phyloP scores from a whole-genome alignment of 192 early-diverging fungal genomes.

The Neocallimastix lanati region DNA sequence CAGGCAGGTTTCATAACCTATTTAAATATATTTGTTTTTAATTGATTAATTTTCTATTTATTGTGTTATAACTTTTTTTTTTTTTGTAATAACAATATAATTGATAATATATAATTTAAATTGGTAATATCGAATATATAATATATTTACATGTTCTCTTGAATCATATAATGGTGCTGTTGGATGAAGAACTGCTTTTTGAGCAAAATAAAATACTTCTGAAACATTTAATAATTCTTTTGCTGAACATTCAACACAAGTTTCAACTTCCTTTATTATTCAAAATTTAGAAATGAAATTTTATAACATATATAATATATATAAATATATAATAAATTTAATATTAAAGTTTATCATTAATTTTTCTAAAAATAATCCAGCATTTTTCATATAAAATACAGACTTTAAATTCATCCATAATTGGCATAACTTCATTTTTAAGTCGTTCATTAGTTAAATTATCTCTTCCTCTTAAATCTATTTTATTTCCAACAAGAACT shows the following conservation, averaged over 20 bases:
- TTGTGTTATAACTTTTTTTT: no score
- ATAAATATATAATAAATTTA: no score
- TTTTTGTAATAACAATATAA: no score
- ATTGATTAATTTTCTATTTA: no score
- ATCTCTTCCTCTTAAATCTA: constrained; percentile 70
- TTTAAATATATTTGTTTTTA: not conserved
- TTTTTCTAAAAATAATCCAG: no score
- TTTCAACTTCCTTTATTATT: constrained; percentile 72
- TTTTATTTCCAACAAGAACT: constrained; percentile 84
- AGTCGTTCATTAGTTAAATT: constrained; percentile 55
- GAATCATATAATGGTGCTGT: constrained; percentile 94
- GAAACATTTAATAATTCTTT: constrained; percentile 85
- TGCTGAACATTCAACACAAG: constrained; percentile 97
- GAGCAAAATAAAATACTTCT: constrained; percentile 99
- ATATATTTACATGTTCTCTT: constrained; percentile 52
- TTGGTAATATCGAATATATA: no score
- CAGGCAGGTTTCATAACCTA: constrained; percentile 70
- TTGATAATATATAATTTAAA: no score
- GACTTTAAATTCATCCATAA: constrained; percentile 98
- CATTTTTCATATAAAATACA: not conserved
- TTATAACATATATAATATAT: not conserved
- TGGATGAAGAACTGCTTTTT: constrained; percentile 95
- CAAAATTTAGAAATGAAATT: not conserved
- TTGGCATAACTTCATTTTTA: constrained; percentile 86
- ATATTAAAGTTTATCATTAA: no score